Percentiles rank a stretch among this genome's conserved stretches.
Evolutionary conservation across 805 yeast species (phyloP).

Genomic region (Blastobotrys parvus): DNA sequence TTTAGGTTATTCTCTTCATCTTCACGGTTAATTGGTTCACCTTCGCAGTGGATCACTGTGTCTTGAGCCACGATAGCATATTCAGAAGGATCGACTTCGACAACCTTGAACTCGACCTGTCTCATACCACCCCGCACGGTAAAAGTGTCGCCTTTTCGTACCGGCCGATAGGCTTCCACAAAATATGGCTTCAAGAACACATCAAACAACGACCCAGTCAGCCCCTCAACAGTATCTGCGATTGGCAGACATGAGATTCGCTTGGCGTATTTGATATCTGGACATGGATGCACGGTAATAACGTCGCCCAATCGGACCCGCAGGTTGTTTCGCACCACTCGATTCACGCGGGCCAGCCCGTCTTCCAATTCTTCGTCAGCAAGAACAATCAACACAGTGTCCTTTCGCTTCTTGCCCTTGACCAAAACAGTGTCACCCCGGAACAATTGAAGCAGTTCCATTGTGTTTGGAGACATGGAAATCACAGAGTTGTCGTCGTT

Average conservation of each 20-base stretch:
- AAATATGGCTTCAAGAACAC: slow-evolving; percentile 95
- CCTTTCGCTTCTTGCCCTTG: slow-evolving; percentile 96
- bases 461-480: slow-evolving; percentile 88
- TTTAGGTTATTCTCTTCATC: slow-evolving; percentile 95
- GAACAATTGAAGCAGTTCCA: slow-evolving; percentile 90
- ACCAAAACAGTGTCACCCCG: slow-evolving; percentile 97
- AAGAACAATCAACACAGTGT: slow-evolving; percentile 90
- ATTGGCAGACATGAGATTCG: slow-evolving; percentile 93
- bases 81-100: slow-evolving; percentile 96
- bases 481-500: slow-evolving; percentile 96
- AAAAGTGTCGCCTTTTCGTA: slow-evolving; percentile 93
- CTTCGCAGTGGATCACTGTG: slow-evolving; percentile 96
- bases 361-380: slow-evolving; percentile 96
- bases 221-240: slow-evolving; percentile 96
- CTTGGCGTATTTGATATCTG: slow-evolving; percentile 94
- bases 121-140: slow-evolving; percentile 98
- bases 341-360: slow-evolving; percentile 87
- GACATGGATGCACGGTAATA: slow-evolving; percentile 86
- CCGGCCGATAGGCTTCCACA: slow-evolving; percentile 98
- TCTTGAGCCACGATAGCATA: slow-evolving; percentile 98
- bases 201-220: slow-evolving; percentile 93
- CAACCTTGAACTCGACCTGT: slow-evolving; percentile 97
- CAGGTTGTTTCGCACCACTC: slow-evolving; percentile 92
- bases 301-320: slow-evolving; percentile 92
- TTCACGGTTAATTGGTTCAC: slow-evolving; percentile 97